Conservation (phyloP, 257 asterid genomes). For the Mitragyna speciosa region DNA sequence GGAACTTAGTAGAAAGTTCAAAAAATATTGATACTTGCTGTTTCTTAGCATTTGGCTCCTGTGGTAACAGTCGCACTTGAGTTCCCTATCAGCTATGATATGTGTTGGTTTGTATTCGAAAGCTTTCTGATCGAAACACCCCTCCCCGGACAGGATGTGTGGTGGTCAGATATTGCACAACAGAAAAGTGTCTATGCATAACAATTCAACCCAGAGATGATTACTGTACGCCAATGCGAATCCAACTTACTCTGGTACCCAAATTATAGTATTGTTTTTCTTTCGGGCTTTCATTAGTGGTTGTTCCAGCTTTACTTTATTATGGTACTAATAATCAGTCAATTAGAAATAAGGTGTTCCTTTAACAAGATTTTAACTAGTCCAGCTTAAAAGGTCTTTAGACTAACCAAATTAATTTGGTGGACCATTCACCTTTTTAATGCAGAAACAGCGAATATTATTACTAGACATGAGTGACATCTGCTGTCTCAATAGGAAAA, state of each 20-base stretch:
- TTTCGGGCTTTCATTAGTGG: neutral
- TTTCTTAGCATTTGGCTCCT: conserved; percentile 33
- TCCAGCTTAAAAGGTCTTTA: conserved; percentile 14
- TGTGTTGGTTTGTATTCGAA: neutral
- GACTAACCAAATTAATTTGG: conserved; percentile 6
- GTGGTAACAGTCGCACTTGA: conserved; percentile 20
- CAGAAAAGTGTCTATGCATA: neutral
- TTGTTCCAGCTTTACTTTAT: conserved; percentile 18
- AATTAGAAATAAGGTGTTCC: neutral
- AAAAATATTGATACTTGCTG: neutral
- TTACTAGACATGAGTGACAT: conserved; percentile 10
- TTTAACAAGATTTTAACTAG: conserved; percentile 5
- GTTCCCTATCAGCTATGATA: conserved; percentile 21
- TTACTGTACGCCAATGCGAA: neutral
- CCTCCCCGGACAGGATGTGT: neutral
- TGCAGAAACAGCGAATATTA: neutral
- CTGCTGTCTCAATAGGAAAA: neutral
- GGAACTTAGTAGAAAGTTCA: conserved; percentile 30
- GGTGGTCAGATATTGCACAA: neutral
- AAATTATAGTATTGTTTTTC: neutral
- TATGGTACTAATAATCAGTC: neutral
- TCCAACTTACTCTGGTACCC: conserved; percentile 8
- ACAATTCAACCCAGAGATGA: conserved; percentile 16
- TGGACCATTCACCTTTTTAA: neutral
- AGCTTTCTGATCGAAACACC: neutral